Percentiles rank a stretch among this genome's conserved stretches.
phyloP scores from a whole-genome alignment of 768 basidiomycete genomes.

The Naganishia kalamii region DNA sequence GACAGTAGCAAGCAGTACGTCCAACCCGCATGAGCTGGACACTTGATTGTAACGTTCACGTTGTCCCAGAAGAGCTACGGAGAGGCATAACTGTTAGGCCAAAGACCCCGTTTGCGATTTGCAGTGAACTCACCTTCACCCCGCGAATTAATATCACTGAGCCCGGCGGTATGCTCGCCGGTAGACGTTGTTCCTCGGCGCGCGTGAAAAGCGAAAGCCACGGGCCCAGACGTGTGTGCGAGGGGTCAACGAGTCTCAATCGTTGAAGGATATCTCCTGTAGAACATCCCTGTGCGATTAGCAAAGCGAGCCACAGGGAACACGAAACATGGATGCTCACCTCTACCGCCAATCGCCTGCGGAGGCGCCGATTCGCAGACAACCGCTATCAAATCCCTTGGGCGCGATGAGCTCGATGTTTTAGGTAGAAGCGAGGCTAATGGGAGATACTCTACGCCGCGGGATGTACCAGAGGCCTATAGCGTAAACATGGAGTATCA shows the following conservation, averaged over 20 bases:
- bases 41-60: background rate
- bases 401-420: background rate
- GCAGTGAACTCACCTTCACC: background rate
- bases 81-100: too few species aligned
- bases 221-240: background rate
- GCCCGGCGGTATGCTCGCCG: background rate
- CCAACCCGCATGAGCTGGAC: conserved; percentile 4
- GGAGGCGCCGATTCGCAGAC: background rate
- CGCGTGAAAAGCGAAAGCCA: conserved; percentile 3
- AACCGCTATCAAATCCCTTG: background rate
- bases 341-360: background rate
- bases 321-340: background rate
- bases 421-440: background rate
- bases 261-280: background rate
- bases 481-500: background rate
- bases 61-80: background rate
- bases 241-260: background rate
- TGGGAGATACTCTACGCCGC: background rate
- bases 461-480: background rate
- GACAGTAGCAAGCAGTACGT: background rate
- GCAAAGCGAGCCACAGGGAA: background rate
- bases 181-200: background rate
- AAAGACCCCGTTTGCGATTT: too few species aligned
- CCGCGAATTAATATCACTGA: background rate
- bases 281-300: background rate